phyloP scores from a whole-genome alignment of 1,139 yeast genomes.

The Diutina pseudorugosa region DNA sequence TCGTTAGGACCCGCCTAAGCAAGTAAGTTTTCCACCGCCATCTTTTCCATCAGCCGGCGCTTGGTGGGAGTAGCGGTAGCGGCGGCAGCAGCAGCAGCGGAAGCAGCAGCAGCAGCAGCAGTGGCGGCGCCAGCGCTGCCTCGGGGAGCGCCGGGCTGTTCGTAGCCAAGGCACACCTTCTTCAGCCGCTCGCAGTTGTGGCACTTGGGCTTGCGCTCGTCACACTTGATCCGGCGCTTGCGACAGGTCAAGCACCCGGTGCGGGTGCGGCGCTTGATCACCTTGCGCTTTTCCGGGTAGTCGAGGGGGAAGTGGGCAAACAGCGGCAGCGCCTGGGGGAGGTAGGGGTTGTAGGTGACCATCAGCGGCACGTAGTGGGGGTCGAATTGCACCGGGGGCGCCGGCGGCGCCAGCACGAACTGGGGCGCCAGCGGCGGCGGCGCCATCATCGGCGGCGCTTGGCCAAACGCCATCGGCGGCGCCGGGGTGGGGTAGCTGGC shows the following conservation, averaged over 20 bases:
- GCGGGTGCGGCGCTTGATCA: conserved; percentile 15
- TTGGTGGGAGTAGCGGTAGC: neutral
- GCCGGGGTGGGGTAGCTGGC: neutral
- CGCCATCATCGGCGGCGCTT: neutral
- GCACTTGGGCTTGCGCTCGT: conserved; percentile 52
- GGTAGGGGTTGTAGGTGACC: neutral
- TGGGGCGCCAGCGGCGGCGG: neutral
- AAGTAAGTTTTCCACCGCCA: conserved; percentile 3
- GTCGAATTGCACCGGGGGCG: neutral
- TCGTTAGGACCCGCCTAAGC: no score
- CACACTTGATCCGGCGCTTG: conserved; percentile 18
- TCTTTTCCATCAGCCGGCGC: neutral
- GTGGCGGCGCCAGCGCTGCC: neutral
- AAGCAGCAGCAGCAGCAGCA: neutral
- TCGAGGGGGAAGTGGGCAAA: conserved; percentile 3
- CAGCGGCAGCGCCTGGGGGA: neutral
- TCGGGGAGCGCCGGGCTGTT: conserved; percentile 7
- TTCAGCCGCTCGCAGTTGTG: conserved; percentile 61
- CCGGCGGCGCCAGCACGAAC: neutral
- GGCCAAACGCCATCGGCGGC: neutral
- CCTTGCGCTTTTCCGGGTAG: neutral
- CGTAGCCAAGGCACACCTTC: conserved; percentile 62
- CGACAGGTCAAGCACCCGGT: conserved; percentile 21
- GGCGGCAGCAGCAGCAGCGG: neutral
- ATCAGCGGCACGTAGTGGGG: neutral